Evolutionary conservation across 371 early-diverging fungal species (phyloP).

Genomic region (Blyttiomyces sp.): DNA sequence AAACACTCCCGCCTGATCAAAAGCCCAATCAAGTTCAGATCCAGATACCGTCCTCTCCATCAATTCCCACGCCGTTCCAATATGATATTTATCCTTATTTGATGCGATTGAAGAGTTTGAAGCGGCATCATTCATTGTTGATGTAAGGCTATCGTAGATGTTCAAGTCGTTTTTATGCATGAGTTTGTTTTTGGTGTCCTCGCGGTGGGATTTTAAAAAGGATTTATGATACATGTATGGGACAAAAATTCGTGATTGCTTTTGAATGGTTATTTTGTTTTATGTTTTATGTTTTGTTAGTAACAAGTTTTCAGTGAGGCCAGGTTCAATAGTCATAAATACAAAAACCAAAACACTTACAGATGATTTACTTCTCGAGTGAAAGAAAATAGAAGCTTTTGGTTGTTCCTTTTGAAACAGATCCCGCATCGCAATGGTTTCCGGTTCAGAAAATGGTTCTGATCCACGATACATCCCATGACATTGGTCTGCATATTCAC

Average conservation of each 20-base stretch:
- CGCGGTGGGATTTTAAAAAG: conserved; percentile 7
- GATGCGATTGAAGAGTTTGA: background rate
- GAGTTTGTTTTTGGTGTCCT: conserved; percentile 17
- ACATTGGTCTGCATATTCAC: conserved; percentile 24
- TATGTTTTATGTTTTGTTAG: background rate
- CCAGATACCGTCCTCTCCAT: conserved; percentile 29
- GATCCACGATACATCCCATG: conserved; percentile 28
- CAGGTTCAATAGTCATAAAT: no score
- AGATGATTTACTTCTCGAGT: conserved; percentile 6
- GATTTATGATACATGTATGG: conserved; percentile 40
- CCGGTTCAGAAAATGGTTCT: conserved; percentile 37
- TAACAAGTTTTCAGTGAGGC: no score
- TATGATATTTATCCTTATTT: background rate
- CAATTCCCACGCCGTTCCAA: conserved; percentile 33
- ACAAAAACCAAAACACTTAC: background rate
- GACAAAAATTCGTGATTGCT: conserved; percentile 23
- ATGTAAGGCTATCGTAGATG: conserved; percentile 18
- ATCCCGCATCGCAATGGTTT: conserved; percentile 27
- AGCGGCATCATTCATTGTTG: background rate
- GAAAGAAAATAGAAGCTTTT: conserved; percentile 30
- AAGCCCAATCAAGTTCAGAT: conserved; percentile 41
- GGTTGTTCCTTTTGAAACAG: conserved; percentile 17
- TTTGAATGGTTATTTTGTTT: background rate
- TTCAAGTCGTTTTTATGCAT: conserved; percentile 19
- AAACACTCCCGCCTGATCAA: conserved; percentile 33